phyloP scores from a whole-genome alignment of 768 basidiomycete species.

The Sarcomyxa edulis region DNA sequence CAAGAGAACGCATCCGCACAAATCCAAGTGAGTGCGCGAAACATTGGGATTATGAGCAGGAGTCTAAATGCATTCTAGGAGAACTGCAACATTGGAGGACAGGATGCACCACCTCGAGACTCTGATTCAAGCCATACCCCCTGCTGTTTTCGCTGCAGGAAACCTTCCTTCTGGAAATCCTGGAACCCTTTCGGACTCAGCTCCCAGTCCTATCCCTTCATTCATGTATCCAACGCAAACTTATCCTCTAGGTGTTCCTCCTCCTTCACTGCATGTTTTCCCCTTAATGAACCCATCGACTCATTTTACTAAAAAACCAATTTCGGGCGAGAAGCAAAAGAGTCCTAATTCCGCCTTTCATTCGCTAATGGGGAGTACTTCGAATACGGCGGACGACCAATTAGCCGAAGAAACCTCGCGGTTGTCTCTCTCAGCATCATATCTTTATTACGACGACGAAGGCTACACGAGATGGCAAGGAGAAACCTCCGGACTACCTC shows the following conservation, averaged over 20 bases:
- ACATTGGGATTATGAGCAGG: background rate
- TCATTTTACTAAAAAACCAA: slow-evolving; percentile 55
- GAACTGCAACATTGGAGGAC: slow-evolving; percentile 80
- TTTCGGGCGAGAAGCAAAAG: slow-evolving; percentile 37
- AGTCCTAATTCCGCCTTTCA: slow-evolving; percentile 38
- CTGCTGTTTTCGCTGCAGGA: slow-evolving; percentile 69
- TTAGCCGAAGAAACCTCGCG: slow-evolving; percentile 54
- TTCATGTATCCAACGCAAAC: slow-evolving; percentile 34
- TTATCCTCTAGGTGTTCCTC: slow-evolving; percentile 58
- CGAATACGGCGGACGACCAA: slow-evolving; percentile 30
- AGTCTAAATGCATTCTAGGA: slow-evolving; percentile 31
- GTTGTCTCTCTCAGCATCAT: slow-evolving; percentile 68
- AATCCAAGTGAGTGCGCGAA: slow-evolving; percentile 66
- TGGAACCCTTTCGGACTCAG: slow-evolving; percentile 26
- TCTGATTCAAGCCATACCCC: slow-evolving; percentile 79
- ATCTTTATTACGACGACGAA: slow-evolving; percentile 84
- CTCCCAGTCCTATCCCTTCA: slow-evolving; percentile 29
- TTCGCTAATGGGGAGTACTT: slow-evolving; percentile 26
- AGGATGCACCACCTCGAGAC: slow-evolving; percentile 86
- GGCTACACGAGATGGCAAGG: slow-evolving; percentile 89
- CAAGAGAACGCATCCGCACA: slow-evolving; percentile 81
- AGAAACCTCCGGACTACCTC: slow-evolving; percentile 86
- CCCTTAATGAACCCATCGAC: slow-evolving; percentile 79
- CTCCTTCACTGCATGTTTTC: slow-evolving; percentile 71
- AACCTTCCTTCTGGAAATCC: slow-evolving; percentile 25